Percentiles rank a stretch among this genome's conserved stretches.
Evolutionary conservation across 2,329 filamentous ascomycete species (phyloP).

Genomic region (Curvularia eragrostidis): DNA sequence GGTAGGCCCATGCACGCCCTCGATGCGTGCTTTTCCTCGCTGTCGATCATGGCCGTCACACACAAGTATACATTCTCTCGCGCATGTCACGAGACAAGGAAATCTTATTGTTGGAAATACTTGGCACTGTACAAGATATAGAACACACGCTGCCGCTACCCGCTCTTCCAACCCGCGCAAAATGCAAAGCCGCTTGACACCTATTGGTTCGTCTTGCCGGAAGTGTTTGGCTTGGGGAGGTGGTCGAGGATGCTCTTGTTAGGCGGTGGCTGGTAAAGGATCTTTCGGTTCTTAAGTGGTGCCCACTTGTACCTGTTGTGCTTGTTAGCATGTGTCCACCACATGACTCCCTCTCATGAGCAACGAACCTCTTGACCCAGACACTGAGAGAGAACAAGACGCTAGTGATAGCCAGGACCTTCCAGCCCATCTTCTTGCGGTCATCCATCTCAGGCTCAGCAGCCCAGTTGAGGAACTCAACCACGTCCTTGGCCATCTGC

Average conservation of each 20-base stretch:
- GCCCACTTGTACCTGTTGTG: slow-evolving; percentile 86
- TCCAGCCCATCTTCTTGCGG: slow-evolving; percentile 99
- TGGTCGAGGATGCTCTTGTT: slow-evolving; percentile 41
- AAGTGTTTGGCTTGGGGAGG: slow-evolving; percentile 41
- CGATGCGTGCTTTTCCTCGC: not conserved
- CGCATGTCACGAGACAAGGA: slow-evolving; percentile 19
- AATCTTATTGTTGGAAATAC: slow-evolving; percentile 45
- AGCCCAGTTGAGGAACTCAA: slow-evolving; percentile 99
- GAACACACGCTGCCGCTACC: slow-evolving; percentile 43
- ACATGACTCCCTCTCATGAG: not conserved
- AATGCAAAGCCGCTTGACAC: slow-evolving; percentile 27
- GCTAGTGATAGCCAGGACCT: slow-evolving; percentile 82
- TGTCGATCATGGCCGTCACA: not conserved
- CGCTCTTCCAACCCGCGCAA: slow-evolving; percentile 27
- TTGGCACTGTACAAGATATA: slow-evolving; percentile 51
- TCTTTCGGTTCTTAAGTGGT: slow-evolving; percentile 92
- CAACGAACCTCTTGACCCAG: slow-evolving; percentile 84
- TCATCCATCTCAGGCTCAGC: slow-evolving; percentile 99
- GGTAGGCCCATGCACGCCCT: not conserved
- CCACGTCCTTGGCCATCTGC: slow-evolving; percentile 99
- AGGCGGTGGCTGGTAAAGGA: slow-evolving; percentile 79
- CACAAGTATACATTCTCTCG: not conserved
- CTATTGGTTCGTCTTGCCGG: slow-evolving; percentile 45
- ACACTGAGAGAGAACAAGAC: slow-evolving; percentile 85
- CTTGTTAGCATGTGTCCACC: slow-evolving; percentile 35